Conservation (phyloP, 2,329 filamentous ascomycete genomes). For the Alternaria rosae region DNA sequence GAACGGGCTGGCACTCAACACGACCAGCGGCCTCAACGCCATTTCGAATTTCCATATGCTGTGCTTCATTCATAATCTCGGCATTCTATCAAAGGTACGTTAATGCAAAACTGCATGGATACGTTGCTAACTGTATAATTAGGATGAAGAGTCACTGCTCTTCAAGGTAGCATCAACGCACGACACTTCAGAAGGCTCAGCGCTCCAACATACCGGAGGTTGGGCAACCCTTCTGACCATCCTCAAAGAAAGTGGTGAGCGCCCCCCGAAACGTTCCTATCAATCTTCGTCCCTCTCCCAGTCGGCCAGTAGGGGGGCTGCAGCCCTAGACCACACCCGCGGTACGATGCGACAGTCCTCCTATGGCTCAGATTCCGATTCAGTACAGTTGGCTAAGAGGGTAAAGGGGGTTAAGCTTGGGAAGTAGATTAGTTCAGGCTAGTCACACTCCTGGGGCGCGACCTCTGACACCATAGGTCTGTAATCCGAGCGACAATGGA, state of each 20-base stretch:
- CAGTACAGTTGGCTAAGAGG: conserved; percentile 70
- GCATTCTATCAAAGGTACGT: conserved; percentile 81
- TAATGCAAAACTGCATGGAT: neutral
- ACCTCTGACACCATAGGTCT: conserved; percentile 31
- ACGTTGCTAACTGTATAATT: conserved; percentile 23
- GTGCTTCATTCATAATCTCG: conserved; percentile 82
- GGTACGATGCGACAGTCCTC: conserved; percentile 36
- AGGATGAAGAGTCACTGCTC: conserved; percentile 90
- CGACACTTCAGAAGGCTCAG: conserved; percentile 80
- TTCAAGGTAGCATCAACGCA: conserved; percentile 84
- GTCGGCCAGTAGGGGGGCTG: conserved; percentile 48
- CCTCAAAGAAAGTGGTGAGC: conserved; percentile 96
- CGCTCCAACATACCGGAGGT: conserved; percentile 84
- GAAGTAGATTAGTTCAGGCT: conserved; percentile 28
- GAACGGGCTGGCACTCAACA: conserved; percentile 61
- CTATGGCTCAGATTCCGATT: conserved; percentile 57
- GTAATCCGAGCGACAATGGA: conserved; percentile 20
- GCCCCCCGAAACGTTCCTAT: conserved; percentile 75
- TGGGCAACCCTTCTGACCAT: conserved; percentile 96
- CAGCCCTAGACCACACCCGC: conserved; percentile 40
- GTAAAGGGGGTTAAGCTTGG: conserved; percentile 67
- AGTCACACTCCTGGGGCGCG: conserved; percentile 21
- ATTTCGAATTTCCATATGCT: conserved; percentile 95
- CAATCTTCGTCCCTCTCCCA: conserved; percentile 35
- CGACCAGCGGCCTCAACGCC: conserved; percentile 69